Percentiles rank a stretch among this genome's conserved stretches.
phyloP scores from a whole-genome alignment of 129 eudicot genomes.

The Arctium lappa region DNA sequence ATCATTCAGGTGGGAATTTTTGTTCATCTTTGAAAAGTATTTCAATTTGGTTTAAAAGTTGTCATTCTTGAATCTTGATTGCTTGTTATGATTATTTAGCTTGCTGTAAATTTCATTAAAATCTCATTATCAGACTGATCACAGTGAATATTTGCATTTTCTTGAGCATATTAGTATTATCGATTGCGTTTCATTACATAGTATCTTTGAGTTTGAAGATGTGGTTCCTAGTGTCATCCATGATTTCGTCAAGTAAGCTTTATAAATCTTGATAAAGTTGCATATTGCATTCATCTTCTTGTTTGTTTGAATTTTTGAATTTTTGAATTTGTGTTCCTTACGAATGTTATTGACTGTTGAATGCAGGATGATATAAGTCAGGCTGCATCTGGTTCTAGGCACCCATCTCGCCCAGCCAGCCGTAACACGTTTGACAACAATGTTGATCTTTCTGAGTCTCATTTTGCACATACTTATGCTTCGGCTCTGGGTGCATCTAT shows the following conservation, averaged over 20 bases:
- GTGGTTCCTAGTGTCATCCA: no score
- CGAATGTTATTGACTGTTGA: background rate
- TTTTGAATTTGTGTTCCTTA: background rate
- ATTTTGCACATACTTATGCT: slow-evolving; percentile 61
- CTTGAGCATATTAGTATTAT: background rate
- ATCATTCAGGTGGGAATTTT: slow-evolving; percentile 63
- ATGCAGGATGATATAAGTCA: slow-evolving; percentile 62
- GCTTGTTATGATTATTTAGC: background rate
- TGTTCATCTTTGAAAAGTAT: background rate
- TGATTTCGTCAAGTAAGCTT: no score
- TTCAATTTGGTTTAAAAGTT: slow-evolving; percentile 12
- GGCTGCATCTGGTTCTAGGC: slow-evolving; percentile 46
- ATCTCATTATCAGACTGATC: background rate
- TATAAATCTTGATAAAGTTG: background rate
- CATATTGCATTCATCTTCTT: background rate
- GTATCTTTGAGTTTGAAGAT: no score
- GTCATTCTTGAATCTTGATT: slow-evolving; percentile 1
- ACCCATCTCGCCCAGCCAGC: slow-evolving; percentile 74
- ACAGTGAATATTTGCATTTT: background rate
- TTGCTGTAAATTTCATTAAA: background rate
- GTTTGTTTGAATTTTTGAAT: no score
- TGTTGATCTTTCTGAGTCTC: slow-evolving; percentile 50
- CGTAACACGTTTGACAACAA: slow-evolving; percentile 64
- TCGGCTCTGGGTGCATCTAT: slow-evolving; percentile 86
- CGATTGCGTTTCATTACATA: no score